Base-by-base conservation (phyloP, 805 yeast genomes). In the Pichia eremophila region DNA sequence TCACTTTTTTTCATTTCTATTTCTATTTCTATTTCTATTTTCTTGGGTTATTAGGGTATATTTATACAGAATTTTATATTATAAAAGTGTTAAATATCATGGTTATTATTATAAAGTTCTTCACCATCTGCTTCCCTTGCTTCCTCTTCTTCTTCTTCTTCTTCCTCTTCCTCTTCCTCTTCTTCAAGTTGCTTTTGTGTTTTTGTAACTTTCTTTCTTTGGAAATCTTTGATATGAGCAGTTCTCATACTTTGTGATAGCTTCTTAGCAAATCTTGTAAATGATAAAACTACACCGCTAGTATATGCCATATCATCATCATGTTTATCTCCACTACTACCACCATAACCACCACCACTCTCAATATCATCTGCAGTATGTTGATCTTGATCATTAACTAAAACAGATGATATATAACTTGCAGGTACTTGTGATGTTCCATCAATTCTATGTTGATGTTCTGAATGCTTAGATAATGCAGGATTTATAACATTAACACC, bases 151-250 rank as follows among this genome's bases (percentile, higher is more conserved):
- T 43, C 48, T 4, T 18, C 39, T 36, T 37, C 38, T n/a, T 41
- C 29, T n/a, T 46, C 48, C 1, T 41, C 49, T 1, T 42, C 46
- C 3, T 46, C 50, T 14, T 39, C 52, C 10, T 41, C 49, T 22
- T 43, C 54, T 4, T 48, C 55, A 4, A 25, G 34, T 14, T 38
- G 49, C 8, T 44, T 48, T 9, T 42, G 48, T 2, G 52, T 38
- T 5, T 54, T 58, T 9, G 58, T 56, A 7, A 59, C 56, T 54
- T 70, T 75, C 46, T 80, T 74, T 57, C 90, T 74, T 65, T 87
- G 93, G 70, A 87, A 87, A 66, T 87, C 96, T 59, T 83, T 82
- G 37, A 85, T 80, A 57, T 87, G 95, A 0, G 95, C 96, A 63
- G 72, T 75, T 12, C 81, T 83, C 55, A 85, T 70, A 1, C 78